A percentile compares a stretch with the other conserved stretches of the same genome.
Evolutionary conservation across 192 early-diverging fungal species (phyloP).

Genomic region (Pecoramyces ruminantium): DNA sequence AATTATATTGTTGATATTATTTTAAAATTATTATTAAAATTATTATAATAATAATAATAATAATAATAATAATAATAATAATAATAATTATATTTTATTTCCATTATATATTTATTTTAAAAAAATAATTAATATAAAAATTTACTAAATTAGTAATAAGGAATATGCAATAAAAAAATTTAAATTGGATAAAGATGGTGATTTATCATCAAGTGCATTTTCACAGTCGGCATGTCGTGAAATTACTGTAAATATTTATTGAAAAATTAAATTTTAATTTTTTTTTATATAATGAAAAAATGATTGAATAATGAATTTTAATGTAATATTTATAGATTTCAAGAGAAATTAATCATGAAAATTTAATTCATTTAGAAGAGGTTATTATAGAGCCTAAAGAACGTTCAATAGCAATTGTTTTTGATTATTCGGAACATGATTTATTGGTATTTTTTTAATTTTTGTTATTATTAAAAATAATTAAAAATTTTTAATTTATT

Average conservation of each 20-base stretch:
- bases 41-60: no score
- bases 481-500: no score
- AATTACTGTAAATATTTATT: conserved; percentile 61
- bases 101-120: no score
- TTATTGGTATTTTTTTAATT: conserved; percentile 31
- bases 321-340: conserved; percentile 32
- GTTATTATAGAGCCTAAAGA: conserved; percentile 66
- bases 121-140: no score
- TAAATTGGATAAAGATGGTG: conserved; percentile 88
- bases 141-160: conserved; percentile 14
- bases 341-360: conserved; percentile 75
- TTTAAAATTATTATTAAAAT: no score
- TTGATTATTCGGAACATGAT: conserved; percentile 95
- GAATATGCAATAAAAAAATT: conserved; percentile 95
- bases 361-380: conserved; percentile 71
- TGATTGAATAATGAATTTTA: neutral
- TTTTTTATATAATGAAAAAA: neutral
- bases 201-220: conserved; percentile 57
- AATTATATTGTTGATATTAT: no score
- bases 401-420: conserved; percentile 86
- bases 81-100: no score
- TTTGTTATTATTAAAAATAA: conserved; percentile 5
- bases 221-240: conserved; percentile 89
- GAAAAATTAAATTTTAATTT: neutral
- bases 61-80: no score